Base-by-base conservation (phyloP, 176 grass and related monocot species). In the Carex myosuroides region DNA sequence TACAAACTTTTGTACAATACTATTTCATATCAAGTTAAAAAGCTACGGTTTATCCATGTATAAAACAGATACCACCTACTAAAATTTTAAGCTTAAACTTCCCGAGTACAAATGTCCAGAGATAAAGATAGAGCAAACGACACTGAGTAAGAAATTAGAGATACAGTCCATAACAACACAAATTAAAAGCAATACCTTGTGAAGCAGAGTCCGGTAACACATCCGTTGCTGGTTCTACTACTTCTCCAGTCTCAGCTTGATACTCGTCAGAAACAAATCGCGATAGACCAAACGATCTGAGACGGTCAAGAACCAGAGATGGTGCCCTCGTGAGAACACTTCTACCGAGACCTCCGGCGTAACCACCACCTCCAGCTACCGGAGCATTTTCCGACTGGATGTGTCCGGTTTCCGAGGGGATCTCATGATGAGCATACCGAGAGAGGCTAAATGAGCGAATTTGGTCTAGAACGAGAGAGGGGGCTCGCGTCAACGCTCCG, bases 241-340 rank as follows among this genome's bases (percentile, higher is more conserved):
- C 41, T 1, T 18, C 39, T 2, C 37, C 66, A 3, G 14, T 12
- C 67, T 73, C 84, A 18, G 75, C 53, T 20, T 83, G 83, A 59
- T 58, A 84, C 0, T 89, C 79, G 8, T 48, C 71, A 0, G 84
- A 57, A 16, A 79, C 82, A 69, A 90, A 64, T 86, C 89, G 84
- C 71, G 70, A 61, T 9, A 93, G 66, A 62, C 80, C 87, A 89
- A 99, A 97, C 12, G 96, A 95, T 18, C 77, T 84, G 16, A 95
- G 83, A 54, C 96, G 83, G 35, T 99, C 91, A 29, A 99, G 79
- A 81, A 90, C 86, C 86, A 90, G 82, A 48, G 96, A 95, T 1
- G 93, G 88, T 18, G 89, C 83, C 67, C 96, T 92, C 18, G 89
- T 70, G 5, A 95, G 11, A 20, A 8, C 35, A 71, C 82, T 79